Percentiles rank a stretch among this genome's conserved stretches.
These are phyloP conservation scores for Carpinus viminea DNA, from an alignment of 306 rosid species.

Conservation along the genomic window DNA sequence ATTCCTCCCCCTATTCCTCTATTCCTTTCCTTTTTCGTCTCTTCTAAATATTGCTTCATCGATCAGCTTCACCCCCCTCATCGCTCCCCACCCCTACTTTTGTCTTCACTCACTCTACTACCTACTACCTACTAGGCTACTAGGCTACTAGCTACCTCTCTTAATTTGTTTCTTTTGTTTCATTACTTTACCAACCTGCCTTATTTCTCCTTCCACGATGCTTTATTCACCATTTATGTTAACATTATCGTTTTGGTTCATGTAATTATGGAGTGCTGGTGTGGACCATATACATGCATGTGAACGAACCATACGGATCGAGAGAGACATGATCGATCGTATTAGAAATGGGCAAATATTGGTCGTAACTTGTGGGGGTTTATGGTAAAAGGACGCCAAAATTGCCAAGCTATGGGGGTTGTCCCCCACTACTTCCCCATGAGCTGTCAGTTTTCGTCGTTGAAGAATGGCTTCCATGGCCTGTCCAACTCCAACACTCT, in stretches of 20 bases:
- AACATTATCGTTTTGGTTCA: constrained; percentile 2
- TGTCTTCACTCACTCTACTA: constrained; percentile 6
- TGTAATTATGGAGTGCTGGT: constrained; percentile 11
- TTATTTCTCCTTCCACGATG: neutral
- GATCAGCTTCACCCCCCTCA: too few species aligned
- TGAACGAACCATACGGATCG: too few species aligned
- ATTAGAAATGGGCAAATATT: neutral
- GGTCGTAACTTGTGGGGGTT: neutral
- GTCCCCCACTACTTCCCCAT: too few species aligned
- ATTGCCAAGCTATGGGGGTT: too few species aligned
- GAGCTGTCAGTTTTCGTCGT: too few species aligned
- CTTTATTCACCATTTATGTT: constrained; percentile 9
- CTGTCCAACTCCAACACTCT: too few species aligned
- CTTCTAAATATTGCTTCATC: neutral
- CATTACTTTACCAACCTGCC: neutral
- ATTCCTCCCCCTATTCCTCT: constrained; percentile 7
- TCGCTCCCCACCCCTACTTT: neutral
- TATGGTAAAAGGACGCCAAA: too few species aligned
- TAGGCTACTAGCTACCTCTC: too few species aligned
- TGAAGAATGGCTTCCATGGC: too few species aligned
- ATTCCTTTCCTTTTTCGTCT: constrained; percentile 31
- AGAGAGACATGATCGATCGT: neutral
- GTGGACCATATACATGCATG: constrained; percentile 34
- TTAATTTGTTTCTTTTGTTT: neutral
- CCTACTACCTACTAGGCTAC: too few species aligned